Base-by-base conservation (phyloP, 108 stramenopile species). In the Conticribra weissflogii region DNA sequence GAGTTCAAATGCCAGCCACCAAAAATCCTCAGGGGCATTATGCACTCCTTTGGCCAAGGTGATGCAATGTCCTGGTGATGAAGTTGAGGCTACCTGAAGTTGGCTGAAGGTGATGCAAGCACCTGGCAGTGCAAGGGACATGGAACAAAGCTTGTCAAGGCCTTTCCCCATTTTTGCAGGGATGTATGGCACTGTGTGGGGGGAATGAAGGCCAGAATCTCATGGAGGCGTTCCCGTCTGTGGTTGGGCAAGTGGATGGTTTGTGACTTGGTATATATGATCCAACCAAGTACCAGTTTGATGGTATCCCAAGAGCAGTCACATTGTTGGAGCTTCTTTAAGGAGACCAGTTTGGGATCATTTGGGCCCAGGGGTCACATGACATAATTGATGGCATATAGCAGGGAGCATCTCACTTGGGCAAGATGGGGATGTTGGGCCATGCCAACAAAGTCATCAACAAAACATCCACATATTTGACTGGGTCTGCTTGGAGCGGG, bases 371-470 rank as follows among this genome's bases (percentile, higher is more conserved):
- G 3, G 12, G 50, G 64, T 48, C 64, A 50, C 21, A 68, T 44
- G 7, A 68, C 66, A 23, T 25, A 29, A 22, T 56, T 51, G 55
- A 68, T 68, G 3, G 66, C 15, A 18, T 68, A 54, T 3, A 68
- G 55, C 2, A 57, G n/a, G 21, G 63, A 29, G 3, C 15, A 9
- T 24, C 48, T 15, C 16, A 65, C 63, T 3, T 25, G 36, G 5
- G 5, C 8, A 12, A 41, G 36, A 41, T 9, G 12, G 36, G 36
- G 36, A 5, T 41, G 36, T 41, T 41, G 36, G 8, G 36, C 36
- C 12, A 12, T 12, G 36, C 8, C 5, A 12, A 41, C 12, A 12
- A 41, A 41, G 12, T 41, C 36, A 12, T 41, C 12, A 12, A 41
- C 36, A 41, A 41, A 41, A 41, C 36, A 12, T 41, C 36, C 5